phyloP scores from a whole-genome alignment of 1,284 basidiomycete species.

The Microbotryomycetes sp. region DNA sequence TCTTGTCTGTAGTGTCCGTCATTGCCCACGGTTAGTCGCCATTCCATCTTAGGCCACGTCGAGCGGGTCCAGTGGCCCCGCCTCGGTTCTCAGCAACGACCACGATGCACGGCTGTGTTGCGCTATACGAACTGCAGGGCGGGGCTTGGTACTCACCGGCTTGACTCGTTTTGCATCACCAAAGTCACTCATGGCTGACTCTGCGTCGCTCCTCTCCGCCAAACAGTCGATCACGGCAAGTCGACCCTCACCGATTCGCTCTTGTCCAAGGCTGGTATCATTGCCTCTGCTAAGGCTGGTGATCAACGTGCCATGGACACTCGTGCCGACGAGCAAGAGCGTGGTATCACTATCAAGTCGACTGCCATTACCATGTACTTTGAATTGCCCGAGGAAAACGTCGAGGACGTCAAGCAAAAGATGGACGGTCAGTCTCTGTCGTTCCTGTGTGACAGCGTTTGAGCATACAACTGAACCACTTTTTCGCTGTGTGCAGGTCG shows the following conservation, averaged over 20 bases:
- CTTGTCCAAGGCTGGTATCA: conserved; percentile 99
- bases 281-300: conserved; percentile 89
- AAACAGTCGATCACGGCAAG: conserved; percentile 92
- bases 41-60: background rate
- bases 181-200: background rate
- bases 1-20: conserved; percentile 29
- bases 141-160: background rate
- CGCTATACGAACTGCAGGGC: too few relatives aligned
- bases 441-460: too few relatives aligned
- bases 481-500: conserved; percentile 55
- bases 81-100: too few relatives aligned
- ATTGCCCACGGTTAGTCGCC: conserved; percentile 43
- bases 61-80: background rate
- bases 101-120: too few relatives aligned
- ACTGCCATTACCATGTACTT: conserved; percentile 99
- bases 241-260: conserved; percentile 98
- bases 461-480: conserved; percentile 14
- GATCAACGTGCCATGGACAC: conserved; percentile 98
- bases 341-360: conserved; percentile 99
- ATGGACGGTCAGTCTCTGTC: conserved; percentile 59
- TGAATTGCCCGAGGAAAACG: conserved; percentile 83
- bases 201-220: background rate
- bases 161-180: background rate
- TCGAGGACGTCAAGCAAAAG: conserved; percentile 82
- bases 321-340: conserved; percentile 96